phyloP scores from a whole-genome alignment of 192 early-diverging fungal species.

The Powellomyces hirtus region DNA sequence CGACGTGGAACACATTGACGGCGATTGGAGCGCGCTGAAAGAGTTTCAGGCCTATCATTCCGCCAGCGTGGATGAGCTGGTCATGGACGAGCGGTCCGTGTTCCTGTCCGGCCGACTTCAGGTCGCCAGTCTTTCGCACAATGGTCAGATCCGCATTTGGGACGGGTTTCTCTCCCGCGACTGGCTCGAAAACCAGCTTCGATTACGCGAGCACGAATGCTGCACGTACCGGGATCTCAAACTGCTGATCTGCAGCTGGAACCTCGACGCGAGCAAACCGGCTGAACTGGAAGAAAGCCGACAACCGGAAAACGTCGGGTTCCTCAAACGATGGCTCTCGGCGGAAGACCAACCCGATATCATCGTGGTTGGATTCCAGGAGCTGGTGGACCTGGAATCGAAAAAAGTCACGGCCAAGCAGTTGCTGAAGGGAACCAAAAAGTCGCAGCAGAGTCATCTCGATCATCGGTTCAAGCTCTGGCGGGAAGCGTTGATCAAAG shows the following conservation, averaged over 20 bases:
- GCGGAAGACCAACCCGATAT: conserved; percentile 65
- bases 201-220: conserved; percentile 58
- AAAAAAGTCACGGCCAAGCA: conserved; percentile 75
- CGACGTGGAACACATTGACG: conserved; percentile 43
- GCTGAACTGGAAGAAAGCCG: conserved; percentile 61
- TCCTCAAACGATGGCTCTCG: conserved; percentile 44
- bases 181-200: conserved; percentile 69
- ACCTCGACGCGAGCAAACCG: conserved; percentile 89
- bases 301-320: conserved; percentile 49
- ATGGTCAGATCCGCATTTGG: conserved; percentile 70
- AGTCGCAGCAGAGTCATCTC: conserved; percentile 46
- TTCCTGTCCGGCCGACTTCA: conserved; percentile 42
- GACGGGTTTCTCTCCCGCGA: conserved; percentile 71
- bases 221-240: conserved; percentile 62
- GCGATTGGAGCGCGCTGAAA: conserved; percentile 54
- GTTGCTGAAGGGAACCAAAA: conserved; percentile 54
- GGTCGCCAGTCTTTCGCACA: conserved; percentile 59
- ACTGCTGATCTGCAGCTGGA: conserved; percentile 88
- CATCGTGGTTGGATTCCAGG: conserved; percentile 81
- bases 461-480: conserved; percentile 79
- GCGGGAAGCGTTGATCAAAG: conserved; percentile 70
- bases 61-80: conserved; percentile 45
- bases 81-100: conserved; percentile 60
- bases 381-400: conserved; percentile 78
- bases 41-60: conserved; percentile 66